Percentiles rank a stretch among this genome's conserved stretches.
phyloP scores from a whole-genome alignment of 805 yeast species.

The Schwanniomyces polymorphus region DNA sequence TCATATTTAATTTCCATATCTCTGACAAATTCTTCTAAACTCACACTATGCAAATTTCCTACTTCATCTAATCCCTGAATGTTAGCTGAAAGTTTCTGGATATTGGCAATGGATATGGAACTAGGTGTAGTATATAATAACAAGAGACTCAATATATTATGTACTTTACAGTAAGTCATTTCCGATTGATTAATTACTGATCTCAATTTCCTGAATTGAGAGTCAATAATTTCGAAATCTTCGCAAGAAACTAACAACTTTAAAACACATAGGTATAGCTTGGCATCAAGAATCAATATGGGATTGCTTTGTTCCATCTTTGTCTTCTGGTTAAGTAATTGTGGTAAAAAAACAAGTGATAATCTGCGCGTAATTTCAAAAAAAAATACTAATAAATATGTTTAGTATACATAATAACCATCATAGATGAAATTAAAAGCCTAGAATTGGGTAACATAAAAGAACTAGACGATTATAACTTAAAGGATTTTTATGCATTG shows the following conservation, averaged over 20 bases:
- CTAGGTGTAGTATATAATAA: constrained; percentile 5
- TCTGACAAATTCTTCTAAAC: constrained; percentile 2
- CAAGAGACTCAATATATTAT: constrained; percentile 7
- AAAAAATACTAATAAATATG: too few species aligned
- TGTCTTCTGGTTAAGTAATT: too few species aligned
- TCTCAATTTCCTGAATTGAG: not conserved
- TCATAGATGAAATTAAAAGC: not conserved
- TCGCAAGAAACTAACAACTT: not conserved
- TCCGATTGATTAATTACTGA: not conserved
- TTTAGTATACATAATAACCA: not conserved
- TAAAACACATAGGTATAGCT: constrained; percentile 1
- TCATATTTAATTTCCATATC: not conserved
- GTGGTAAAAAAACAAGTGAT: too few species aligned
- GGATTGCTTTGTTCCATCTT: not conserved
- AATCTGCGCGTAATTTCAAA: too few species aligned
- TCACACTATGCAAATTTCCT: not conserved
- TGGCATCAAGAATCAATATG: constrained; percentile 1
- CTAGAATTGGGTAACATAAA: not conserved
- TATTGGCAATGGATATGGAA: not conserved
- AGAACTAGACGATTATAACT: not conserved
- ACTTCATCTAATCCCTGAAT: not conserved
- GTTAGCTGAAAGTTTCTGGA: not conserved
- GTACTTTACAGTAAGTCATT: not conserved
- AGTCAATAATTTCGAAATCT: not conserved
- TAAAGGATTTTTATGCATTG: not conserved